Percentiles rank a stretch among this genome's conserved stretches.
These are phyloP conservation scores for Oryza meyeriana DNA, from an alignment of 176 grass and related monocot species.

Conservation along the genomic window DNA sequence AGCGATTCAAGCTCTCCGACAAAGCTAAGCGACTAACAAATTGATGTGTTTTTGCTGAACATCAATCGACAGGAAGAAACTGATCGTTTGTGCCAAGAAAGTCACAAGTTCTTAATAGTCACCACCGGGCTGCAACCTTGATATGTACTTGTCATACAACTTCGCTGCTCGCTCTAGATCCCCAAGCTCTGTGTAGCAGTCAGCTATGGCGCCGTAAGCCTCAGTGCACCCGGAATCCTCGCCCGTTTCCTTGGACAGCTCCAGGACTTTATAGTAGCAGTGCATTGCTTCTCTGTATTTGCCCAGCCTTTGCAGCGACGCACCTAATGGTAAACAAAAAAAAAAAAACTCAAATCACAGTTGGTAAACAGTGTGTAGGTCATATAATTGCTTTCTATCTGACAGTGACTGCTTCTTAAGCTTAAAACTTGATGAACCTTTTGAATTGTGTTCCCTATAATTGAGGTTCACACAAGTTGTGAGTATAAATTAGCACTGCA, in stretches of 20 bases:
- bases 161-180: slow-evolving; percentile 56
- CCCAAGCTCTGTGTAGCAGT: slow-evolving; percentile 63
- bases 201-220: slow-evolving; percentile 71
- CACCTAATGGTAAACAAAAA: slow-evolving; percentile 26
- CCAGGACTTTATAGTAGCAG: slow-evolving; percentile 53
- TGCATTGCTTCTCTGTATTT: slow-evolving; percentile 62
- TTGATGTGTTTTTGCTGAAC: neutral
- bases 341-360: neutral
- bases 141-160: slow-evolving; percentile 71
- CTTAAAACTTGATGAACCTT: neutral
- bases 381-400: neutral
- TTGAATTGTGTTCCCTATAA: neutral
- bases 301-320: slow-evolving; percentile 53
- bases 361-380: neutral
- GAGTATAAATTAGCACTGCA: neutral
- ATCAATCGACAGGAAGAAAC: neutral
- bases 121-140: slow-evolving; percentile 27
- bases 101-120: neutral
- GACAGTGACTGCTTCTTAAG: neutral
- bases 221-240: slow-evolving; percentile 69
- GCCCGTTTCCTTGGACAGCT: slow-evolving; percentile 51
- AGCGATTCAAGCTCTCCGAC: neutral
- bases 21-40: neutral
- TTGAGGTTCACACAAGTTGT: neutral
- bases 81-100: neutral